phyloP scores from a whole-genome alignment of 1,139 yeast species.

The Arxiozyma slooffiae region DNA sequence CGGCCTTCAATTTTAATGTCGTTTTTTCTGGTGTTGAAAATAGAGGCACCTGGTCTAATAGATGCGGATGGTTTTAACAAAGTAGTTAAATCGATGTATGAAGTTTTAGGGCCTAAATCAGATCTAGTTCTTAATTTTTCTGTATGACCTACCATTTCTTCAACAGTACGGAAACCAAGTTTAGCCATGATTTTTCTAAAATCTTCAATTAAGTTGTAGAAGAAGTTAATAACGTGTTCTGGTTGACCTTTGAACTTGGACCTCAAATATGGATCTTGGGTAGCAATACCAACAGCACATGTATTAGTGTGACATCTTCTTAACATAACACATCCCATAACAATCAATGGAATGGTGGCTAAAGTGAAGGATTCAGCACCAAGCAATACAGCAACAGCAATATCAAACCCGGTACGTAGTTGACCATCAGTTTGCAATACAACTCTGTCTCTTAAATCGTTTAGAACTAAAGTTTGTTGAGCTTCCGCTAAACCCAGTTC shows the following conservation, averaged over 20 bases:
- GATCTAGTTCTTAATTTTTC: slow-evolving; percentile 82
- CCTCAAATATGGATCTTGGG: slow-evolving; percentile 92
- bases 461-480: slow-evolving; percentile 91
- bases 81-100: slow-evolving; percentile 84
- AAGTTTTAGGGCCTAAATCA: slow-evolving; percentile 82
- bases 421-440: slow-evolving; percentile 97
- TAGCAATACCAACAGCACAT: slow-evolving; percentile 98
- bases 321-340: slow-evolving; percentile 96
- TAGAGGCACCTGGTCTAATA: slow-evolving; percentile 96
- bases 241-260: slow-evolving; percentile 93
- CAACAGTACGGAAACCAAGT: slow-evolving; percentile 88
- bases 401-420: slow-evolving; percentile 84
- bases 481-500: slow-evolving; percentile 97
- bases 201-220: slow-evolving; percentile 89
- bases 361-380: slow-evolving; percentile 99
- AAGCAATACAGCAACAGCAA: slow-evolving; percentile 86
- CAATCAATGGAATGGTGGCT: slow-evolving; percentile 93
- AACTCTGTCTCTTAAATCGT: slow-evolving; percentile 91
- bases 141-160: slow-evolving; percentile 96
- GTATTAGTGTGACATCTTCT: slow-evolving; percentile 87
- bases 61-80: slow-evolving; percentile 94
- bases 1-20: slow-evolving; percentile 90
- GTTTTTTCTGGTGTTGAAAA: slow-evolving; percentile 85
- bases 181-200: slow-evolving; percentile 87
- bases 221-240: slow-evolving; percentile 95